Conservation (phyloP, 2,329 filamentous ascomycete genomes). For the Ilyonectria sp. region DNA sequence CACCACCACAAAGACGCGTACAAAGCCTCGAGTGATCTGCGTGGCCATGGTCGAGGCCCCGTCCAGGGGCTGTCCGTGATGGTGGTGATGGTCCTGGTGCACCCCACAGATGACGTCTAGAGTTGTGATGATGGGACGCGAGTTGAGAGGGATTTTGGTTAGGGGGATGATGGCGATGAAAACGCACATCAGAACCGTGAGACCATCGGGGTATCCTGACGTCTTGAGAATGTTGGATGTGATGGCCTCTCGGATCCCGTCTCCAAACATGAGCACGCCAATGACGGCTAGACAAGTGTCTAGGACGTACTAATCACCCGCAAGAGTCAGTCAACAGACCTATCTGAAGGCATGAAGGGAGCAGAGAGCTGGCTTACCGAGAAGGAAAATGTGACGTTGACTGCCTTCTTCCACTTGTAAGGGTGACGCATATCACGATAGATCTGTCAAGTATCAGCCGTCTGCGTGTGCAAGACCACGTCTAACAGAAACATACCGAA, state of each 20-base stretch:
- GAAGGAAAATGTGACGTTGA: slow-evolving; percentile 87
- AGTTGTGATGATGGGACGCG: slow-evolving; percentile 89
- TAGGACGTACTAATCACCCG: slow-evolving; percentile 74
- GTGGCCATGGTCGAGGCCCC: slow-evolving; percentile 60
- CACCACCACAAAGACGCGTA: slow-evolving; percentile 78
- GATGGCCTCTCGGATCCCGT: slow-evolving; percentile 88
- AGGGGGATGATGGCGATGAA: slow-evolving; percentile 94
- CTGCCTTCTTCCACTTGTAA: slow-evolving; percentile 81
- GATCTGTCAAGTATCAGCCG: slow-evolving; percentile 57
- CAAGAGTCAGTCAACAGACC: slow-evolving; percentile 20
- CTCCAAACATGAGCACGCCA: slow-evolving; percentile 95
- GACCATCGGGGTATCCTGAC: slow-evolving; percentile 78
- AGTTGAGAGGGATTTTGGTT: slow-evolving; percentile 94
- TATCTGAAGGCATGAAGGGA: neutral
- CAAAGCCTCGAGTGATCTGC: slow-evolving; percentile 65
- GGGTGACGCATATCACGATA: slow-evolving; percentile 80
- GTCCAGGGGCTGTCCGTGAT: slow-evolving; percentile 51
- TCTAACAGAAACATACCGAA: slow-evolving; percentile 67
- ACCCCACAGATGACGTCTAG: slow-evolving; percentile 86
- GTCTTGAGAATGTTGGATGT: slow-evolving; percentile 89
- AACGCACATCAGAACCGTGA: slow-evolving; percentile 85
- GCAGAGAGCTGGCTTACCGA: slow-evolving; percentile 69
- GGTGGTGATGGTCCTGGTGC: slow-evolving; percentile 62
- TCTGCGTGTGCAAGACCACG: neutral
- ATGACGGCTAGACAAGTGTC: slow-evolving; percentile 87